These are phyloP conservation scores for Camellia oleifera DNA, from an alignment of 179 eudicot species.

Conservation along the genomic window DNA sequence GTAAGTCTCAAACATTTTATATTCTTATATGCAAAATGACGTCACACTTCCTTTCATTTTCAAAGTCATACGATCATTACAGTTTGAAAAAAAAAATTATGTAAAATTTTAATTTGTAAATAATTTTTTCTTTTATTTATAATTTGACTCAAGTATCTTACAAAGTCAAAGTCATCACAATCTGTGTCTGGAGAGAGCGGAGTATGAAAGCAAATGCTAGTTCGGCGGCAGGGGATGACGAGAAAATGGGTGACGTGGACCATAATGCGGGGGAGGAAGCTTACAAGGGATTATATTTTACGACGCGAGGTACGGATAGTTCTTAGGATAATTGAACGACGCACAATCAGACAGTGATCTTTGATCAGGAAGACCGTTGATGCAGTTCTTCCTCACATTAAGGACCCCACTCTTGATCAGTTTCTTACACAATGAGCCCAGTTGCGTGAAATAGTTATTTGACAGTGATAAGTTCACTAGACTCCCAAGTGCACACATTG, in stretches of 20 bases:
- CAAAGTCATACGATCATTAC: no score
- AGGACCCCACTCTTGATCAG: conserved; percentile 9
- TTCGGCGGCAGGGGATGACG: not conserved
- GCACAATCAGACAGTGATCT: not conserved
- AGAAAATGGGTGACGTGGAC: not conserved
- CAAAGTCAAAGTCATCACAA: not conserved
- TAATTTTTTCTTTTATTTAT: no score
- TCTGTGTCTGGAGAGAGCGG: not conserved
- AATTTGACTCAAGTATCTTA: no score
- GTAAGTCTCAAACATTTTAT: no score
- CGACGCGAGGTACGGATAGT: not conserved
- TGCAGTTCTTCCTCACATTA: conserved; percentile 11
- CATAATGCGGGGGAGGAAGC: not conserved
- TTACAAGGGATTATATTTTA: conserved; percentile 4
- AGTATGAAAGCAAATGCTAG: not conserved
- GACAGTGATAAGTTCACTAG: conserved; percentile 3
- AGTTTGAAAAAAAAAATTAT: no score
- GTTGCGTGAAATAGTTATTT: not conserved
- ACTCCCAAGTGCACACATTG: not conserved
- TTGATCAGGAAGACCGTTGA: not conserved
- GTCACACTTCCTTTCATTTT: no score
- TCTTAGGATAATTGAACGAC: not conserved
- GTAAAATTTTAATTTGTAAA: no score
- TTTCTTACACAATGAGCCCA: not conserved
- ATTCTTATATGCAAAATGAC: no score